phyloP scores from a whole-genome alignment of 305 asterid species.

The Lippia alba region DNA sequence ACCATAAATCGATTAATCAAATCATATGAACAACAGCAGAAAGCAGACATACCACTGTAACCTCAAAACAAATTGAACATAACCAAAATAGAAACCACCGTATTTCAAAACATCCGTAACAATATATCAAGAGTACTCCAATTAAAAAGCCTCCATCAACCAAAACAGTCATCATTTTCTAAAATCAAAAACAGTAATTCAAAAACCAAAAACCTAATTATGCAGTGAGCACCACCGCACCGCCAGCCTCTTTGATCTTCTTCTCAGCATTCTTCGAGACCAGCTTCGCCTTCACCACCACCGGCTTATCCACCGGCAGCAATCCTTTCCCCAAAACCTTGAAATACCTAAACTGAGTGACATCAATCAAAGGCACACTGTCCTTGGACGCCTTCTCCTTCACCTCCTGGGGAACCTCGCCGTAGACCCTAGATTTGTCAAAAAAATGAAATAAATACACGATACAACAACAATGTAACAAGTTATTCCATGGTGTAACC shows the following conservation, averaged over 20 bases:
- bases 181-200: too few relatives aligned
- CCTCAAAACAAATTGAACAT: background rate
- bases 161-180: too few relatives aligned
- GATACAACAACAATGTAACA: too few relatives aligned
- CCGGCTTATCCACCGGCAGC: conserved; percentile 57
- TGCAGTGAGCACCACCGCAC: conserved; percentile 81
- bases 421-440: too few relatives aligned
- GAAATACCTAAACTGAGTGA: conserved; percentile 75
- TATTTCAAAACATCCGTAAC: conserved; percentile 11
- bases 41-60: too few relatives aligned
- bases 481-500: too few relatives aligned
- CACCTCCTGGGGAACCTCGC: conserved; percentile 71
- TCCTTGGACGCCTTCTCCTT: conserved; percentile 61
- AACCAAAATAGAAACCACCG: background rate
- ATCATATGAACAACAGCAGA: too few relatives aligned
- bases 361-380: conserved; percentile 68
- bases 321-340: conserved; percentile 85
- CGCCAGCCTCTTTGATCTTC: conserved; percentile 91
- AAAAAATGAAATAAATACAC: too few relatives aligned
- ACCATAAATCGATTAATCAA: too few relatives aligned
- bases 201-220: conserved; percentile 43
- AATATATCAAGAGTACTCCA: conserved; percentile 17
- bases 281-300: too few relatives aligned
- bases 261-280: conserved; percentile 81
- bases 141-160: conserved; percentile 16